Base-by-base conservation (phyloP, 306 rosid genomes). In the Oemleria cerasiformis region DNA sequence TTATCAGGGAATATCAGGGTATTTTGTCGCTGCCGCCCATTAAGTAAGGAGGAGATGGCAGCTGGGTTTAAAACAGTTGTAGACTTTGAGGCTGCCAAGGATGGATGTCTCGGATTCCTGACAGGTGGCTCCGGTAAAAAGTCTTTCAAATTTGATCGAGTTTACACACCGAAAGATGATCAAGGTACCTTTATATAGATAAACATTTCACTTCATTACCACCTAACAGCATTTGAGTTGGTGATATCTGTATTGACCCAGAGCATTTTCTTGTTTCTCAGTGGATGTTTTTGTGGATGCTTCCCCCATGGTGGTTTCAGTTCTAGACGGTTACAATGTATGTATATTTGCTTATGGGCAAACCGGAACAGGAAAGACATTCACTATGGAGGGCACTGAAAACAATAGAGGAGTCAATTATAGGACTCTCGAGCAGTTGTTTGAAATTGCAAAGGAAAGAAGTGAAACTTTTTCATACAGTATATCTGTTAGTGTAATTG, bases 321-420 rank as follows among this genome's bases (percentile, higher is more conserved):
- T 84, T 39, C 76, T 88, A 1, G 93, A 88, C 68, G 93, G 93
- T 54, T 88, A 79, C 68, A 85, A 83, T 64, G 92, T 81, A 23
- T 88, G 92, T 43, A 88, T 88, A 57, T 83, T 85, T 72, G 92
- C 92, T 20, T 88, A 83, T 63, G 92, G 92, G 12, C 92, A 88
- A 81, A 88, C 92, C 19, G 90, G 92, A 44, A 79, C 92, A 0
- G 92, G 92, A 39, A 88, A 88, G 75, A 88, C 93, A 63, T 88
- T 79, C 84, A 88, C 93, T 61, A 88, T 86, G 93, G 93, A 74
- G 66, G 65, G 65, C 57, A 30, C 78, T 57, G 48, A 57, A 40
- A 42, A 25, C 6, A 72, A 72, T 38, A 34, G 75, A 58, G 67
- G 75, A 43, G 75, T 72, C 55, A 72, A 72, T 53, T 72, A 60